phyloP scores from a whole-genome alignment of 306 rosid genomes.

The Cucumis cinereus region DNA sequence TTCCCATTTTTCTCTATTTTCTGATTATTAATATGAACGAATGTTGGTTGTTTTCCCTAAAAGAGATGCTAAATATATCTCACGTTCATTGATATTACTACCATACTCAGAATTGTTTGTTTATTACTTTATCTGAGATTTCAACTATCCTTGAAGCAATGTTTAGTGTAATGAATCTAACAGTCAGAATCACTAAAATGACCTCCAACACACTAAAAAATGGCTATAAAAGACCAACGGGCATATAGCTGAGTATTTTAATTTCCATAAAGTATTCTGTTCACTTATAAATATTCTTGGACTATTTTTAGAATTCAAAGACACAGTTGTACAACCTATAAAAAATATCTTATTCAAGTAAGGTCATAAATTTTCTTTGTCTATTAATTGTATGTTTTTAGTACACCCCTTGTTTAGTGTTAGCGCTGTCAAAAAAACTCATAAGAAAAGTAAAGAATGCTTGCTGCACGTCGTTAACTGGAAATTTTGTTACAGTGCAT shows the following conservation, averaged over 20 bases:
- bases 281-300: not conserved
- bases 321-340: not conserved
- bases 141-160: not conserved
- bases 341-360: no score
- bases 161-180: not conserved
- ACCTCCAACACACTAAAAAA: not conserved
- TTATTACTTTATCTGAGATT: not conserved
- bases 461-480: not conserved
- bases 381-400: not conserved
- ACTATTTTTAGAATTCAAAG: not conserved
- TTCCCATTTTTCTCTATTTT: not conserved
- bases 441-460: not conserved
- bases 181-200: not conserved
- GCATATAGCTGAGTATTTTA: not conserved
- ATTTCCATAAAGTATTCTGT: not conserved
- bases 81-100: not conserved
- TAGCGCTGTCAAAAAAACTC: not conserved
- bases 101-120: not conserved
- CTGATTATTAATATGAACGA: not conserved
- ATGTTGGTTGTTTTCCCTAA: not conserved
- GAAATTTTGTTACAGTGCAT: not conserved
- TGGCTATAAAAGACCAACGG: not conserved
- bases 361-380: no score
- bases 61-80: not conserved
- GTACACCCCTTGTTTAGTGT: not conserved